A percentile compares a stretch with the other conserved stretches of the same genome.
Evolutionary conservation across 345 rosid genomes (phyloP).

Genomic region (Dipteronia dyeriana): DNA sequence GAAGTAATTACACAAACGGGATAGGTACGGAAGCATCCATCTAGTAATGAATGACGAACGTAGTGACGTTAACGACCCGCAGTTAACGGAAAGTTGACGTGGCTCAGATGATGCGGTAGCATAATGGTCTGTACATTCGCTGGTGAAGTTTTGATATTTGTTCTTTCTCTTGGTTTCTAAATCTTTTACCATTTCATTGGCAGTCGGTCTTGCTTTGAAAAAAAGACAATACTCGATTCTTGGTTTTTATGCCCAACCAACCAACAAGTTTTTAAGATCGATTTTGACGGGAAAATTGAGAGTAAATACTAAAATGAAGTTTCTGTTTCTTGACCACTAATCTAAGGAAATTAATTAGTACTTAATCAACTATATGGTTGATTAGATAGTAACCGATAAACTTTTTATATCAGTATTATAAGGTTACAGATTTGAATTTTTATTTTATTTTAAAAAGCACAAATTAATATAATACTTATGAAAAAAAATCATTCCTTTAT

Average conservation of each 20-base stretch:
- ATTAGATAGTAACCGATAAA: no score
- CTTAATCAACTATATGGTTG: no score
- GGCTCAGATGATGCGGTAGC: conserved; percentile 1
- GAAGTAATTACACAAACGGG: not conserved
- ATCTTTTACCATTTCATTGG: not conserved
- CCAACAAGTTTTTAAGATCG: not conserved
- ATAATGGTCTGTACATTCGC: not conserved
- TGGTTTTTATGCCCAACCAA: not conserved
- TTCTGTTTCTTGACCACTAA: not conserved
- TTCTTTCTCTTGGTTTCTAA: not conserved
- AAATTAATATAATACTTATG: no score
- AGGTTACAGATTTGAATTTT: no score
- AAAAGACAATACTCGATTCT: not conserved
- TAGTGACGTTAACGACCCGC: not conserved
- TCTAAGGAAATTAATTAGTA: not conserved
- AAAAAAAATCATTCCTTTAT: not conserved
- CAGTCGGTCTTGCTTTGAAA: not conserved
- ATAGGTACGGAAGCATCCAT: not conserved
- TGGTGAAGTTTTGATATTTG: not conserved
- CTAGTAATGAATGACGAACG: not conserved
- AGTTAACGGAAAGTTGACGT: conserved; percentile 11
- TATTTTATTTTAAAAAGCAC: no score
- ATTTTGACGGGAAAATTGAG: not conserved
- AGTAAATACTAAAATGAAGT: not conserved
- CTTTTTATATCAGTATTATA: no score